phyloP scores from a whole-genome alignment of 805 yeast genomes.

The Kuraishia molischiana region DNA sequence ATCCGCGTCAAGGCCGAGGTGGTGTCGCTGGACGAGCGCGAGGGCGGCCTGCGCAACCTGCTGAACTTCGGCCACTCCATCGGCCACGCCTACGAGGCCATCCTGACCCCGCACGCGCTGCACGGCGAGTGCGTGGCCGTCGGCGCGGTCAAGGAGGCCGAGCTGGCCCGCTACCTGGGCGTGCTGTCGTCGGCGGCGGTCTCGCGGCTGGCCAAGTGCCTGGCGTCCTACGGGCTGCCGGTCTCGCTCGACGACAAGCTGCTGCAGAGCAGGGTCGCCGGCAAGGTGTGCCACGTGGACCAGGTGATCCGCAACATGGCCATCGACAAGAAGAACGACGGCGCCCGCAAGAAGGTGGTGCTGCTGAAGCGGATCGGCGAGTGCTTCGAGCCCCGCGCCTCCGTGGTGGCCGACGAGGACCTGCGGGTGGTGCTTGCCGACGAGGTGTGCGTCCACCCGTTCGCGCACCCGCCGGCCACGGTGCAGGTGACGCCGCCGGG shows the following conservation, averaged over 20 bases:
- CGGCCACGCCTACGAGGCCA: slow-evolving; percentile 98
- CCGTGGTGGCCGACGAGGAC: slow-evolving; percentile 72
- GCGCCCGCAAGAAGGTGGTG: slow-evolving; percentile 81
- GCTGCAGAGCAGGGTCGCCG: slow-evolving; percentile 58
- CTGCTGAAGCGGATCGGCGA: slow-evolving; percentile 77
- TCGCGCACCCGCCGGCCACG: slow-evolving; percentile 25
- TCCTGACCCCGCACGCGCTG: slow-evolving; percentile 88
- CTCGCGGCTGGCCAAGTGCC: slow-evolving; percentile 75
- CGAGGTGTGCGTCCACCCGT: slow-evolving; percentile 61
- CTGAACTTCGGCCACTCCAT: slow-evolving; percentile 94
- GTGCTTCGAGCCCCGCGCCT: slow-evolving; percentile 84
- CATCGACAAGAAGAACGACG: slow-evolving; percentile 94
- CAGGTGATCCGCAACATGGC: slow-evolving; percentile 76
- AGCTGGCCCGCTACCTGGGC: slow-evolving; percentile 85
- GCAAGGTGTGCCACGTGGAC: slow-evolving; percentile 70
- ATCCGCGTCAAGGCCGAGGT: slow-evolving; percentile 89
- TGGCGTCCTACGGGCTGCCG: slow-evolving; percentile 82
- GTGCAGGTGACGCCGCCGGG: slow-evolving; percentile 80
- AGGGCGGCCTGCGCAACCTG: slow-evolving; percentile 85
- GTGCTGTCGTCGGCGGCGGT: slow-evolving; percentile 88
- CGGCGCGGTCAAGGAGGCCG: slow-evolving; percentile 93
- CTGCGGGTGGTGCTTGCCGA: slow-evolving; percentile 76
- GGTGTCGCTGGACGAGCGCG: slow-evolving; percentile 89
- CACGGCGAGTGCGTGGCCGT: slow-evolving; percentile 99
- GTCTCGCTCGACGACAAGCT: slow-evolving; percentile 63